Evolutionary conservation across 805 yeast species (phyloP).

Genomic region (Ogataea allantospora): DNA sequence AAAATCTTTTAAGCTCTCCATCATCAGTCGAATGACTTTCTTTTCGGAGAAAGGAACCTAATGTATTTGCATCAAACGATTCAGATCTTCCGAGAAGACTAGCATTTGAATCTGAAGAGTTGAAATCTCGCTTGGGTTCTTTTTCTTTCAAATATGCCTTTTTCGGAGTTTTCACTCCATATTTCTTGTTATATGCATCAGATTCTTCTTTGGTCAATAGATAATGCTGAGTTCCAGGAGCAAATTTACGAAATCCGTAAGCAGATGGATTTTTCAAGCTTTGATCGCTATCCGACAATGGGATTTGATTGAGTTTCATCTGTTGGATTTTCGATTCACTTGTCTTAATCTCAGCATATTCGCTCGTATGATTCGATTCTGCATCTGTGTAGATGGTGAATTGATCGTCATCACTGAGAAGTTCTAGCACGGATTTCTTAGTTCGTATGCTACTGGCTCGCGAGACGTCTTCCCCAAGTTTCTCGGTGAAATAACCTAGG

Average conservation of each 20-base stretch:
- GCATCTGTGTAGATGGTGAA: conserved; percentile 19
- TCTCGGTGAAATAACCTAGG: conserved; percentile 22
- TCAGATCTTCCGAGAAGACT: conserved; percentile 4
- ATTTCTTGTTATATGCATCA: conserved; percentile 1
- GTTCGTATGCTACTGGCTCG: conserved; percentile 19
- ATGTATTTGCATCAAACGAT: conserved; percentile 5
- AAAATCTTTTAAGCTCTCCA: conserved; percentile 1
- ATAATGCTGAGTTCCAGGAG: conserved; percentile 20
- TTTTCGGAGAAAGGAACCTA: conserved; percentile 7
- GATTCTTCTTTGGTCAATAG: conserved; percentile 13
- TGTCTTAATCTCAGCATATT: neutral
- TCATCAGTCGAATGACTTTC: conserved; percentile 9
- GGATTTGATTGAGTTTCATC: neutral
- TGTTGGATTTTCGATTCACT: neutral
- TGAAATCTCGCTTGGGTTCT: conserved; percentile 7
- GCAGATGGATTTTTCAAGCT: conserved; percentile 5
- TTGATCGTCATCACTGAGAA: conserved; percentile 2
- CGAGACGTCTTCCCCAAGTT: conserved; percentile 12
- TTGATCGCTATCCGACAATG: neutral
- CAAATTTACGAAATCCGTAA: conserved; percentile 17
- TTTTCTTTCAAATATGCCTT: conserved; percentile 8
- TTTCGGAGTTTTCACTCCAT: conserved; percentile 8
- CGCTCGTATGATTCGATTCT: neutral
- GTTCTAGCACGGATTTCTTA: conserved; percentile 8
- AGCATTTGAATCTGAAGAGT: conserved; percentile 17